Evolutionary conservation across 495 filamentous ascomycete species (phyloP).

Genomic region (Hypoxylon fragiforme): DNA sequence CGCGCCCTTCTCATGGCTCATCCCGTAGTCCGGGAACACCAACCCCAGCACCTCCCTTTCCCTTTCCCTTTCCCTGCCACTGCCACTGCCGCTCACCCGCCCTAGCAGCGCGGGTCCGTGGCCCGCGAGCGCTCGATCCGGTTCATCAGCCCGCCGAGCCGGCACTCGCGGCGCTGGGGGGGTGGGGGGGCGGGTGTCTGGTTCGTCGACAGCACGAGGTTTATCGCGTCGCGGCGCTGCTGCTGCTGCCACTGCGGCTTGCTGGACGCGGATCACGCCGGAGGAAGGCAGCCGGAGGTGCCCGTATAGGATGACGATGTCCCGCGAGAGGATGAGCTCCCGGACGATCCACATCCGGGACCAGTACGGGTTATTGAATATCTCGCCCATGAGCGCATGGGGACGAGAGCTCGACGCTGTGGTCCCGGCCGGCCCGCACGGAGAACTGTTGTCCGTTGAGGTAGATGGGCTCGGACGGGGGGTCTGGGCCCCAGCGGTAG

Average conservation of each 20-base stretch:
- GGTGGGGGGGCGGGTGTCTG: background rate
- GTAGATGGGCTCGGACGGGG: conserved; percentile 8
- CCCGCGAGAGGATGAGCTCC: conserved; percentile 15
- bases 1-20: conserved; percentile 3
- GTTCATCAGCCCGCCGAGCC: conserved; percentile 1
- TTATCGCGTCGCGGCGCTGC: background rate
- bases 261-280: background rate
- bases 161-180: background rate
- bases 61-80: too few species aligned
- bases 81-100: background rate
- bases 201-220: background rate
- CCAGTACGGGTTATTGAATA: conserved; percentile 11
- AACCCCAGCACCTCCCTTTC: background rate
- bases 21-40: conserved; percentile 1
- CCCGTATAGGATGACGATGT: conserved; percentile 18
- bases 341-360: conserved; percentile 22
- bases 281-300: conserved; percentile 2
- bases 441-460: background rate
- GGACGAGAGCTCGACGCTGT: conserved; percentile 1
- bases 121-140: conserved; percentile 1
- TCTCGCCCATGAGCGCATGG: conserved; percentile 1
- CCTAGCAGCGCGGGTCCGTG: conserved; percentile 3
- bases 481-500: conserved; percentile 2
- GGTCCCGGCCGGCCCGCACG: background rate
- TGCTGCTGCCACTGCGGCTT: conserved; percentile 3